Conservation (phyloP, 2,329 filamentous ascomycete genomes). For the Cladosporium sp. region DNA sequence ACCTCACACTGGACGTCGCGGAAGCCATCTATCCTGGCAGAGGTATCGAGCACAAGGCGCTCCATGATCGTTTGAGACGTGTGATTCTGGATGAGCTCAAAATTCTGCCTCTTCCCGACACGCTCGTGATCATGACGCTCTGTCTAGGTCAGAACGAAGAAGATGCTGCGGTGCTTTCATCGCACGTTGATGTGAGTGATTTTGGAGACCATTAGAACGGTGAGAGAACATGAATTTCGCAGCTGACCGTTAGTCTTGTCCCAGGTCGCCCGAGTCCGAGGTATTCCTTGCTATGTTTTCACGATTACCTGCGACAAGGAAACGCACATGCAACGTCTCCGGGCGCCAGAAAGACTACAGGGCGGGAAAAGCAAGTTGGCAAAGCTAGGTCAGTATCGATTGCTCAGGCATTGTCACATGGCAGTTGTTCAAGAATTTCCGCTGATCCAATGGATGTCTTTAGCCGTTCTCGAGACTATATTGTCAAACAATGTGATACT, state of each 20-base stretch:
- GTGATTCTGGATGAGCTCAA: not conserved
- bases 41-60: not conserved
- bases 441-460: not conserved
- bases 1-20: not conserved
- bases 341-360: not conserved
- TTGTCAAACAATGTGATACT: not conserved
- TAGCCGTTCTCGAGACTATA: not conserved
- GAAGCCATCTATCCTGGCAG: not conserved
- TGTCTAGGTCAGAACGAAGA: not conserved
- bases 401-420: not conserved
- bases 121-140: not conserved
- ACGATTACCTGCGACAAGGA: not conserved
- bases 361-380: not conserved
- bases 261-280: not conserved
- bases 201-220: no score
- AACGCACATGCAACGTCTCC: not conserved
- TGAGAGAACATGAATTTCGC: no score
- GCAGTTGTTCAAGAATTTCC: not conserved
- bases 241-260: not conserved
- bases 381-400: not conserved
- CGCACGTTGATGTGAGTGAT: not conserved
- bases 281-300: not conserved
- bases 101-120: not conserved
- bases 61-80: not conserved
- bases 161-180: not conserved